Evolutionary conservation across 192 early-diverging fungal genomes (phyloP).

Genomic region (Physocladia obscura): DNA sequence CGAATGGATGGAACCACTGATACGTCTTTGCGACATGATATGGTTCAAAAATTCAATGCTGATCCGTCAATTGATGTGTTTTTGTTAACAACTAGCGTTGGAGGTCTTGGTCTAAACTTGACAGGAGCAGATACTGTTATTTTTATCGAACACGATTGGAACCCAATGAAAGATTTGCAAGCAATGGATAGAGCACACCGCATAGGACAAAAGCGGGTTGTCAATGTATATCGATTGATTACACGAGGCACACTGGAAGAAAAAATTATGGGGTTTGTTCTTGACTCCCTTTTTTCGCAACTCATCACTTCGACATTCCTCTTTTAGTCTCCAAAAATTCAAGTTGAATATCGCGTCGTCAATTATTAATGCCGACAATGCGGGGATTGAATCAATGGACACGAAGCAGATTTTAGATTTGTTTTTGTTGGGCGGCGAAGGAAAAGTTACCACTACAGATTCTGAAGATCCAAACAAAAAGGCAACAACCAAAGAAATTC

Average conservation of each 20-base stretch:
- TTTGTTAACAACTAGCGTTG: slow-evolving; percentile 93
- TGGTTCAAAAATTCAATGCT: slow-evolving; percentile 93
- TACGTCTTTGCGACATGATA: slow-evolving; percentile 75
- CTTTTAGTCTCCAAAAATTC: slow-evolving; percentile 85
- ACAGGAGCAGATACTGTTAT: slow-evolving; percentile 99
- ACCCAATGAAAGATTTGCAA: slow-evolving; percentile 98
- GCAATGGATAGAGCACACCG: slow-evolving; percentile 99
- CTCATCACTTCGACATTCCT: slow-evolving; percentile 1
- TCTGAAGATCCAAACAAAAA: slow-evolving; percentile 51
- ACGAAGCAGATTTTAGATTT: slow-evolving; percentile 94
- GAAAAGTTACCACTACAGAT: slow-evolving; percentile 19
- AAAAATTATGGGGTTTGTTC: slow-evolving; percentile 94
- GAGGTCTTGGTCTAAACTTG: slow-evolving; percentile 94
- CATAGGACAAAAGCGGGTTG: slow-evolving; percentile 94
- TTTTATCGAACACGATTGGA: slow-evolving; percentile 99
- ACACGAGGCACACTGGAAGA: slow-evolving; percentile 96
- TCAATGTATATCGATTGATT: slow-evolving; percentile 97
- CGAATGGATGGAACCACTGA: slow-evolving; percentile 92
- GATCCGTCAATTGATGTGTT: slow-evolving; percentile 95
- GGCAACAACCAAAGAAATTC: slow-evolving; percentile 60
- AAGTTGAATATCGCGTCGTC: slow-evolving; percentile 96
- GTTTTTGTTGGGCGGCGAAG: slow-evolving; percentile 70
- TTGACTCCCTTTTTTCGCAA: not conserved
- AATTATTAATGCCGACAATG: slow-evolving; percentile 94
- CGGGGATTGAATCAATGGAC: slow-evolving; percentile 91